Evolutionary conservation across 179 eudicot species (phyloP).

Genomic region (Carnegiea gigantea): DNA sequence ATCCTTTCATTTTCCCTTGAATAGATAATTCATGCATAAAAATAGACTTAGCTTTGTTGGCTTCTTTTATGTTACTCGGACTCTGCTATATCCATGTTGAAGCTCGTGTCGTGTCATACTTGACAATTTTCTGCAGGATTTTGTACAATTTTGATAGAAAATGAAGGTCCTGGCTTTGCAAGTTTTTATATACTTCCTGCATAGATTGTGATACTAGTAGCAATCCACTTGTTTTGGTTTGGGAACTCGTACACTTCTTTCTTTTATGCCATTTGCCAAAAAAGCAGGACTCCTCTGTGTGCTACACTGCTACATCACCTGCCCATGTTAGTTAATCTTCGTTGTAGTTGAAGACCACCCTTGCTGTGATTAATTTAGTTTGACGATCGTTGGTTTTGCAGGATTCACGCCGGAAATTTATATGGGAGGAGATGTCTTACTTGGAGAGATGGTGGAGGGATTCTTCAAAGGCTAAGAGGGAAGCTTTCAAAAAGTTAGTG

Average conservation of each 20-base stretch:
- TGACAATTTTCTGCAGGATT: too few species aligned
- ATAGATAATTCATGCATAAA: not conserved
- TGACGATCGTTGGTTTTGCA: constrained; percentile 35
- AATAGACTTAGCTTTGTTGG: not conserved
- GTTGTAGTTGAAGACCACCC: not conserved
- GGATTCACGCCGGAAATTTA: constrained; percentile 92
- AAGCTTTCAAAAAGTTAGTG: constrained; percentile 61
- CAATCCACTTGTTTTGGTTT: not conserved
- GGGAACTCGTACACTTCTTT: not conserved
- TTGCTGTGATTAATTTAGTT: constrained; percentile 6
- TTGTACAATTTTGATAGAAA: too few species aligned
- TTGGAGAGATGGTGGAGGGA: constrained; percentile 99
- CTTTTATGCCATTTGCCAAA: too few species aligned
- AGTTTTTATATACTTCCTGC: not conserved
- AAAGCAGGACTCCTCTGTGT: not conserved
- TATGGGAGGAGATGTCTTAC: constrained; percentile 99
- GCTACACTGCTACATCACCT: not conserved
- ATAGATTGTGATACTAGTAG: not conserved
- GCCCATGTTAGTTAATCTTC: not conserved
- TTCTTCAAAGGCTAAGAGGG: constrained; percentile 69
- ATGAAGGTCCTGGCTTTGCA: too few species aligned
- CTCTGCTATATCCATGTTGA: too few species aligned
- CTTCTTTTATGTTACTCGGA: not conserved
- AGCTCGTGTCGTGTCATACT: too few species aligned
- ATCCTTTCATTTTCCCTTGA: not conserved